Base-by-base conservation (phyloP, 1,284 basidiomycete genomes). In the Phylloboletellus chloephorus region DNA sequence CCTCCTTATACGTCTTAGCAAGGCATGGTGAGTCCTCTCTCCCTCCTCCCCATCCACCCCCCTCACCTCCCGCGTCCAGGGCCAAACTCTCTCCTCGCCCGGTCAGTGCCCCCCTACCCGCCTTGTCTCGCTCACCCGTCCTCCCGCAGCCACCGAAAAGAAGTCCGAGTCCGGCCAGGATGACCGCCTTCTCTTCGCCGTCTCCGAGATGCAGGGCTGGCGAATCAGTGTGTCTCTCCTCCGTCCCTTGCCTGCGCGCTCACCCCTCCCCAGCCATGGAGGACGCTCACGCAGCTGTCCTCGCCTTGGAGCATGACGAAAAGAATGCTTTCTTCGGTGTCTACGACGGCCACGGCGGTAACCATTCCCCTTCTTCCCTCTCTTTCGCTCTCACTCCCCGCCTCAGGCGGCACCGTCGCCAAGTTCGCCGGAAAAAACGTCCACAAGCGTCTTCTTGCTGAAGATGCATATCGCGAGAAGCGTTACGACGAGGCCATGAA, bases 141-240 rank as follows among this genome's bases (percentile, higher is more conserved):
- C 31, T 21, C 34, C 43, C 31, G 29, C 66, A 84, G 88, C 87
- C 33, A 91, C 85, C 45, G 79, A 83, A 52, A 99, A 97, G 77
- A 78, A 77, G 62, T 86, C 89, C 22, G 79, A 86, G 51, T 67
- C 74, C 24, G 93, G 91, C 43, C 74, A 75, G 55, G 83, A 95
- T 76, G 79, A 76, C 50, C 79, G 82, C 48, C 87, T 84, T 64
- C 67, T 79, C 48, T 98, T 85, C 65, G 88, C 79, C 8, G 74
- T 97, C 36, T 86, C 88, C 31, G 94, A 98, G 70, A 98, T 98
- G 96, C 96, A 99, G 68, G 96, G 96, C 54, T 99, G 96, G 96
- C 78, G 96, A 67, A 88, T 98, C 68, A 85, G 95, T 97, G 57
- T 67, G 93, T 74, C 5, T 37, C 12, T 19, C 12, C 17, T 40